phyloP scores from a whole-genome alignment of 768 basidiomycete genomes.

The Dictyophora rubrovolvata region DNA sequence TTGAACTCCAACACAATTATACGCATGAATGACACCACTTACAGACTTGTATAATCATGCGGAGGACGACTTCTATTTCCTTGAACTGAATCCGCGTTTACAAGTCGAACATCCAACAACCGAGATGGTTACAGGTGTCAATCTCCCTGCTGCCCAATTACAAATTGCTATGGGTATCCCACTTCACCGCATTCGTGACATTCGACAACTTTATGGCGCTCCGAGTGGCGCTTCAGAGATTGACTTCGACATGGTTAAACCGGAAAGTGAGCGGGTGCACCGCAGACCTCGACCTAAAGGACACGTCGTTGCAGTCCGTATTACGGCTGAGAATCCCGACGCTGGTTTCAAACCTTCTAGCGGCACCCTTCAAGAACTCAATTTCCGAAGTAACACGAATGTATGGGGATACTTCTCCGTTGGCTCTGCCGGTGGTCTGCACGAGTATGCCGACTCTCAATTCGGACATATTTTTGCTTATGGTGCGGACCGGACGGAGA shows the following conservation, averaged over 20 bases:
- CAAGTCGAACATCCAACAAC: constrained; percentile 99
- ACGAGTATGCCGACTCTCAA: constrained; percentile 98
- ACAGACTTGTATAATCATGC: constrained; percentile 88
- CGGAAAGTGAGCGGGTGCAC: constrained; percentile 79
- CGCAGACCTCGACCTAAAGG: constrained; percentile 95
- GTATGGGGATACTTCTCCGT: constrained; percentile 99
- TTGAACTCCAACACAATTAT: constrained; percentile 3
- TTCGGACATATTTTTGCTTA: constrained; percentile 99
- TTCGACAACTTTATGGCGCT: constrained; percentile 91
- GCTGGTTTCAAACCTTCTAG: constrained; percentile 99
- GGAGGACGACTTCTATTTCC: constrained; percentile 93
- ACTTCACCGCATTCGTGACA: constrained; percentile 89
- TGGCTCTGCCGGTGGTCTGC: constrained; percentile 86
- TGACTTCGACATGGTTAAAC: constrained; percentile 91
- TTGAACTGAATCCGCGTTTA: constrained; percentile 97
- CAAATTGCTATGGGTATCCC: constrained; percentile 98
- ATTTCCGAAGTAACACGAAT: constrained; percentile 98
- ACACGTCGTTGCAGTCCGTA: constrained; percentile 97
- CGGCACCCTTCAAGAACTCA: constrained; percentile 93
- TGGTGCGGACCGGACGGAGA: constrained; percentile 90
- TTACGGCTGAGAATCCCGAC: constrained; percentile 98
- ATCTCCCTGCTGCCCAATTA: constrained; percentile 93
- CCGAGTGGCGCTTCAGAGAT: constrained; percentile 85
- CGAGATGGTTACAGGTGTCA: constrained; percentile 99
- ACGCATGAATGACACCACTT: background rate